Percentiles rank a stretch among this genome's conserved stretches.
Conservation (phyloP, 176 grass and related monocot genomes). For the Cenchrus fungigraminus region DNA sequence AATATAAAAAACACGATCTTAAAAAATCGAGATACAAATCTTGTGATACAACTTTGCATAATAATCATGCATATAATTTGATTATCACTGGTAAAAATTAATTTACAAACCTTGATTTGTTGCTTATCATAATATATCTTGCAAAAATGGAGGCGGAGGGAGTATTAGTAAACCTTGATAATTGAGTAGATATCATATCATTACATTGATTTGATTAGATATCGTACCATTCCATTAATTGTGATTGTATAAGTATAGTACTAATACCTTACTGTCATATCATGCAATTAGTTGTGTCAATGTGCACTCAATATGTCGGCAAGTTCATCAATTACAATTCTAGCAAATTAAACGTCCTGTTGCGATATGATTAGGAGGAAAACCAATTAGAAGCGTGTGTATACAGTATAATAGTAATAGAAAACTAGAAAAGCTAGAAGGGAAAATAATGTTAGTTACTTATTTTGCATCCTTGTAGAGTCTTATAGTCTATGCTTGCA, state of each 20-base stretch:
- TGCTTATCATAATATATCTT: neutral
- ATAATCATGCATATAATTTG: neutral
- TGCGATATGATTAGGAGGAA: neutral
- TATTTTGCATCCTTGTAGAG: neutral
- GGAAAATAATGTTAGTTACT: neutral
- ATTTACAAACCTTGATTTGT: neutral
- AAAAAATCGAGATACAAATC: too few relatives aligned
- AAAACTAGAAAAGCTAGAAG: neutral
- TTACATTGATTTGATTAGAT: slow-evolving; percentile 9
- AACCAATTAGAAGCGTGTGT: neutral
- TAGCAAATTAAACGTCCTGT: neutral
- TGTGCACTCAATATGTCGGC: slow-evolving; percentile 27
- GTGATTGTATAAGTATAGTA: slow-evolving; percentile 8
- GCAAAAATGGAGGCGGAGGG: neutral
- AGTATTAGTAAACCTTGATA: neutral
- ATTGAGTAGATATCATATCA: neutral
- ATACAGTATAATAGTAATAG: neutral
- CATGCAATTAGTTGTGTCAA: neutral
- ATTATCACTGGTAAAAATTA: neutral
- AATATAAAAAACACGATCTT: neutral
- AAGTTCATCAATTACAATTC: neutral
- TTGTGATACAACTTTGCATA: neutral
- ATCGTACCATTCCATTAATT: neutral
- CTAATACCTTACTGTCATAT: neutral
- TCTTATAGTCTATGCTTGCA: neutral